Conservation (phyloP, 768 basidiomycete genomes). For the Sutorius australiensis region DNA sequence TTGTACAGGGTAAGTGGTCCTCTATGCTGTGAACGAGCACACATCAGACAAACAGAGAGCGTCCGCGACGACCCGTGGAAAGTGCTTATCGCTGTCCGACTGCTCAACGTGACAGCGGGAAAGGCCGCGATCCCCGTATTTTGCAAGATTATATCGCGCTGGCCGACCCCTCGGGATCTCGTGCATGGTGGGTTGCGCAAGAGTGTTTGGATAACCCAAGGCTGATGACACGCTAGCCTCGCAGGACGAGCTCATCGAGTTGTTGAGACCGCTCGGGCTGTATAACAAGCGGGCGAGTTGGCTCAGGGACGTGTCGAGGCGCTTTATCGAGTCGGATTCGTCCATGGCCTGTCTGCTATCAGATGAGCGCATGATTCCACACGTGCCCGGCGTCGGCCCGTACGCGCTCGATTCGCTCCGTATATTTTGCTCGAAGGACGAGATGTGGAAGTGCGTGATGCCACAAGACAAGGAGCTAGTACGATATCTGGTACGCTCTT, state of each 20-base stretch:
- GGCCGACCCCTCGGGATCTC: constrained; percentile 56
- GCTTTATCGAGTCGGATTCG: constrained; percentile 38
- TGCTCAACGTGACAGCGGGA: constrained; percentile 70
- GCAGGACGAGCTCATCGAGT: constrained; percentile 39
- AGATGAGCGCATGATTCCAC: neutral
- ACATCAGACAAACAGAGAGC: constrained; percentile 36
- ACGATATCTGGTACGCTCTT: constrained; percentile 56
- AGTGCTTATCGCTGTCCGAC: constrained; percentile 58
- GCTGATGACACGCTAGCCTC: constrained; percentile 34
- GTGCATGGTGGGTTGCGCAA: constrained; percentile 43
- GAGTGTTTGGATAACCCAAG: neutral
- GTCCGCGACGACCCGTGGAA: constrained; percentile 64
- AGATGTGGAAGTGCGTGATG: constrained; percentile 57
- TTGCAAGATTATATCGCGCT: constrained; percentile 49
- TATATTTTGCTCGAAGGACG: constrained; percentile 50
- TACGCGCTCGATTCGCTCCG: constrained; percentile 78
- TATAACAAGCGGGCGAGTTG: constrained; percentile 54
- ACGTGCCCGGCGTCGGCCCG: constrained; percentile 51
- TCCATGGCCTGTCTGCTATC: neutral
- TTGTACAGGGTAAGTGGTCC: constrained; percentile 26
- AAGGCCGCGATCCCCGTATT: constrained; percentile 64
- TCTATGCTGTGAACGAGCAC: neutral
- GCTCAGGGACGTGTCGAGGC: constrained; percentile 50
- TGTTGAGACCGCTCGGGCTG: constrained; percentile 56
- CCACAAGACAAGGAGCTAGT: constrained; percentile 69